Percentiles rank a stretch among this genome's conserved stretches.
Conservation (phyloP, 805 yeast species). For the Zygosaccharomyces pseudorouxii region DNA sequence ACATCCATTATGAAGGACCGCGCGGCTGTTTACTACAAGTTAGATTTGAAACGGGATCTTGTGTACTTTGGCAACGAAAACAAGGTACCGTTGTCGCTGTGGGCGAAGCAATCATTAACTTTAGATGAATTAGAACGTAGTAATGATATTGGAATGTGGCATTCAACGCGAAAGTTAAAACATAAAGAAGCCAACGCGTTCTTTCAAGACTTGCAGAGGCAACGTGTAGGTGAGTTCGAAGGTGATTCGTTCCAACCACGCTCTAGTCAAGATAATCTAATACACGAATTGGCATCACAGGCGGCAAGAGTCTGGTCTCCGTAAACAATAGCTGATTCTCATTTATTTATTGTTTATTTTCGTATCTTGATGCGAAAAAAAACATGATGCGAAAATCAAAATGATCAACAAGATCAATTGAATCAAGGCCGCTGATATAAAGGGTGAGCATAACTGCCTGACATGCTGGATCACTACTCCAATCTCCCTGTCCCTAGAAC, state of each 20-base stretch:
- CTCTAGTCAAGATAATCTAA: background rate
- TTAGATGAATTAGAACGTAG: constrained; percentile 21
- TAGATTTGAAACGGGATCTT: constrained; percentile 27
- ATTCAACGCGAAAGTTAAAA: constrained; percentile 14
- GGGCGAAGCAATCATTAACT: constrained; percentile 12
- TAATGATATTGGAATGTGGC: constrained; percentile 23
- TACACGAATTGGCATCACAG: constrained; percentile 1
- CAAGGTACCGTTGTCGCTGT: constrained; percentile 17
- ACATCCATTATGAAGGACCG: constrained; percentile 26
- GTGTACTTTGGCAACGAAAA: constrained; percentile 29
- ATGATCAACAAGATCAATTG: background rate
- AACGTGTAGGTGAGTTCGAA: constrained; percentile 7
- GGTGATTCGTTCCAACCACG: constrained; percentile 4
- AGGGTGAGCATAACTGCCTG: background rate
- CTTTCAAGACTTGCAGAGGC: constrained; percentile 19
- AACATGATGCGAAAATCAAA: constrained; percentile 9
- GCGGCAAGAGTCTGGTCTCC: background rate
- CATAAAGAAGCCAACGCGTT: constrained; percentile 12
- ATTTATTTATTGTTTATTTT: background rate
- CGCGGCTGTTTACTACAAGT: constrained; percentile 28
- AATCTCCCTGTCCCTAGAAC: background rate
- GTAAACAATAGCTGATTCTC: background rate
- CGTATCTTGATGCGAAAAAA: constrained; percentile 7
- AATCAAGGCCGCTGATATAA: background rate
- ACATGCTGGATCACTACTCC: background rate